Percentiles rank a stretch among this genome's conserved stretches.
These are phyloP conservation scores for Phialophora chinensis DNA, from an alignment of 2,329 filamentous ascomycete genomes.

Conservation along the genomic window DNA sequence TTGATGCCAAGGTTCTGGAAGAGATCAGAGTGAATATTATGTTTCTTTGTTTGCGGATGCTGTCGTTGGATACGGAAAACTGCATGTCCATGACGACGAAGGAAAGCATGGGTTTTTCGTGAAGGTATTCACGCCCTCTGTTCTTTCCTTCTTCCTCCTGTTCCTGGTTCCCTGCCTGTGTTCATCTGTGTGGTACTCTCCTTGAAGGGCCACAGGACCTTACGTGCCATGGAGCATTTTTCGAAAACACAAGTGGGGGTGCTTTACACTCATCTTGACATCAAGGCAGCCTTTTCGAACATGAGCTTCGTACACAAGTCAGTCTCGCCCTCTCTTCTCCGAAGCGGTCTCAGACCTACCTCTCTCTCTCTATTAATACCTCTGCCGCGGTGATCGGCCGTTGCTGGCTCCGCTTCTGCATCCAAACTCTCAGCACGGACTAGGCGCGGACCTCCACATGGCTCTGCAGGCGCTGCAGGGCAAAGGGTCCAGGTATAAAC, in stretches of 20 bases:
- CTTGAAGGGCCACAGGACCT: neutral
- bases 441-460: neutral
- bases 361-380: slow-evolving; percentile 22
- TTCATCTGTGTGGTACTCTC: neutral
- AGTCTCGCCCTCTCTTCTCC: neutral
- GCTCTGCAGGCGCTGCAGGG: neutral
- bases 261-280: neutral
- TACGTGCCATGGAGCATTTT: neutral
- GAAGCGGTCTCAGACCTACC: neutral
- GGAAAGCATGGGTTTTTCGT: neutral
- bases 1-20: neutral
- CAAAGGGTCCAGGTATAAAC: neutral
- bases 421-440: neutral
- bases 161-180: neutral
- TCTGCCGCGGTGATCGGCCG: slow-evolving; percentile 9
- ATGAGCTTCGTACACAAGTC: neutral
- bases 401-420: slow-evolving; percentile 1
- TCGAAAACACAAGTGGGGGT: neutral
- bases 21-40: neutral
- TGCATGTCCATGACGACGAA: neutral
- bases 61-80: neutral
- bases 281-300: neutral
- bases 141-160: neutral
- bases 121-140: neutral
- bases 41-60: neutral